Percentiles rank a stretch among this genome's conserved stretches.
phyloP scores from a whole-genome alignment of 1,284 basidiomycete species.

The Caloboletus inedulis region DNA sequence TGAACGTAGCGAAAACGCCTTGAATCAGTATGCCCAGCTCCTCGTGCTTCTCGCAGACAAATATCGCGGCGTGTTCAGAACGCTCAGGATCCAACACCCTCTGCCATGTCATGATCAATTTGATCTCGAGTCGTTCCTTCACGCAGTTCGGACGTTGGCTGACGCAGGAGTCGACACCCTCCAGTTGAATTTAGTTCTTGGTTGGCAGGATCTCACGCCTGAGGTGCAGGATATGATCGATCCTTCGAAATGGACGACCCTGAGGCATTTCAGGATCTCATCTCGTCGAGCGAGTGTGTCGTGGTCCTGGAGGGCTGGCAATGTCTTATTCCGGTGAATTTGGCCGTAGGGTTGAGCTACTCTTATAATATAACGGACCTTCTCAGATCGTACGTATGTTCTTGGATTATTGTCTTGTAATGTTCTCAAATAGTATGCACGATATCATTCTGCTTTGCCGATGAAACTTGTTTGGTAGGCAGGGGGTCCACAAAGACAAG shows the following conservation, averaged over 20 bases:
- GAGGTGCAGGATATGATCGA: conserved; percentile 26
- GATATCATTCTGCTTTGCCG: neutral
- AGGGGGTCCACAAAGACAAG: neutral
- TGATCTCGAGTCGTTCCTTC: conserved; percentile 18
- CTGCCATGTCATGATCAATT: conserved; percentile 17
- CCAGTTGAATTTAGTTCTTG: conserved; percentile 19
- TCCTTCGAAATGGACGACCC: conserved; percentile 19
- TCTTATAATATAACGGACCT: neutral
- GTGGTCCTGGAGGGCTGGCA: conserved; percentile 18
- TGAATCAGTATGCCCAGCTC: conserved; percentile 18
- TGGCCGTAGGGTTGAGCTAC: neutral
- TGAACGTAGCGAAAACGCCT: conserved; percentile 11
- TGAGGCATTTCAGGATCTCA: conserved; percentile 19
- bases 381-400: neutral
- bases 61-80: conserved; percentile 22
- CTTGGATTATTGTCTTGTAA: conserved; percentile 1
- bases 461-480: neutral
- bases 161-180: conserved; percentile 17
- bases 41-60: conserved; percentile 23
- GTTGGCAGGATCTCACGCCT: conserved; percentile 15
- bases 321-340: conserved; percentile 3
- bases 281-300: conserved; percentile 7
- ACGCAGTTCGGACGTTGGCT: conserved; percentile 16
- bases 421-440: neutral
- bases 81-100: conserved; percentile 21